These are phyloP conservation scores for Arthrinium puccinioides DNA, from an alignment of 2,329 filamentous ascomycete genomes.

Conservation along the genomic window DNA sequence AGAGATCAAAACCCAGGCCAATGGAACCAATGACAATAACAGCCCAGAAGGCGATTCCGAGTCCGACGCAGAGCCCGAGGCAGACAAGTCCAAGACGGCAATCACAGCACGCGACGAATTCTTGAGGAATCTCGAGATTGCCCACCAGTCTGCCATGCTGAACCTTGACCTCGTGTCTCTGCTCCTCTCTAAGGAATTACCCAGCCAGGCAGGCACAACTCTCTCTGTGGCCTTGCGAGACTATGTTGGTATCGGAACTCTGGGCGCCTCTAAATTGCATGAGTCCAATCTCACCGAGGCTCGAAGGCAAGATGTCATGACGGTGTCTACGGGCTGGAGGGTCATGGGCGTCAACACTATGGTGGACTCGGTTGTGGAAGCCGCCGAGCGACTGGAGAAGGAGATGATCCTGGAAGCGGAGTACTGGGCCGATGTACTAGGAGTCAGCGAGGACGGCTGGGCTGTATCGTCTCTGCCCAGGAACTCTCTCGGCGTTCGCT, in stretches of 20 bases:
- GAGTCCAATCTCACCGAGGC: conserved; percentile 51
- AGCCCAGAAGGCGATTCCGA: conserved; percentile 38
- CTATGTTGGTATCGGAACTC: conserved; percentile 63
- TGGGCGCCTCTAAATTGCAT: conserved; percentile 61
- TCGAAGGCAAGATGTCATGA: conserved; percentile 47
- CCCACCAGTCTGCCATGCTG: conserved; percentile 56
- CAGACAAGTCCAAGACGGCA: conserved; percentile 30
- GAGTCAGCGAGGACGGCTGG: conserved; percentile 80
- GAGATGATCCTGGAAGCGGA: conserved; percentile 75
- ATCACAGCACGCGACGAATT: conserved; percentile 48
- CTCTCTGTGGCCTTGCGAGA: conserved; percentile 66
- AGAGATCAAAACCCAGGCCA: conserved; percentile 49
- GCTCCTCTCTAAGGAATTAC: conserved; percentile 73
- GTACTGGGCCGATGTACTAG: conserved; percentile 84
- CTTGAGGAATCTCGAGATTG: conserved; percentile 47
- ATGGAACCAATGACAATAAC: conserved; percentile 30
- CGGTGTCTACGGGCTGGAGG: conserved; percentile 63
- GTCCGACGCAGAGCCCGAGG: conserved; percentile 36
- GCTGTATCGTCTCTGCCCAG: conserved; percentile 69
- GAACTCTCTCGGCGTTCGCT: conserved; percentile 75
- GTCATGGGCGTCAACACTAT: conserved; percentile 69
- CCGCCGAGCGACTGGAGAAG: conserved; percentile 63
- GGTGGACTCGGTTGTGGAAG: conserved; percentile 64
- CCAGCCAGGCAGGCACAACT: conserved; percentile 60
- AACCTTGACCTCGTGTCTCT: conserved; percentile 79